Conservation (phyloP, 176 grass and related monocot genomes). For the Zoysia pacifica region DNA sequence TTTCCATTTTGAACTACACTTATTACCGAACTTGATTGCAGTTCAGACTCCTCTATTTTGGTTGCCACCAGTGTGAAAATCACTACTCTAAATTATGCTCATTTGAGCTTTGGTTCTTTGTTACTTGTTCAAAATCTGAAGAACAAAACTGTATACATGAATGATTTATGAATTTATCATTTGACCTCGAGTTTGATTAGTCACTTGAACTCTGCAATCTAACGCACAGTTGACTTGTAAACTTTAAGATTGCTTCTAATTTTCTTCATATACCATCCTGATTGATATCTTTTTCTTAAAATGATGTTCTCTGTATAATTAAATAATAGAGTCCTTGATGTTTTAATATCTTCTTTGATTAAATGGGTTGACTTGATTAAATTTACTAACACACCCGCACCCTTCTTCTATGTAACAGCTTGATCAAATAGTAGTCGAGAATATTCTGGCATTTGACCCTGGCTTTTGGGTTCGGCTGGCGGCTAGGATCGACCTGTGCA, state of each 20-base stretch:
- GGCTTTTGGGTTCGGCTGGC: slow-evolving; percentile 88
- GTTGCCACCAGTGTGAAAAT: not conserved
- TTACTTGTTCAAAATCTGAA: slow-evolving; percentile 8
- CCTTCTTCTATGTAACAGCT: slow-evolving; percentile 58
- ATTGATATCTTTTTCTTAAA: slow-evolving; percentile 4
- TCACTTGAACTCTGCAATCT: slow-evolving; percentile 1
- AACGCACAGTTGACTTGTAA: not conserved
- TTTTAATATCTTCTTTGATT: slow-evolving; percentile 1
- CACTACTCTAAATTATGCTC: not conserved
- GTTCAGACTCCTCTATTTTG: not conserved
- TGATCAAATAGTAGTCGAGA: slow-evolving; percentile 95
- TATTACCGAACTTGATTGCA: slow-evolving; percentile 12
- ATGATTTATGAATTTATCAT: slow-evolving; percentile 2
- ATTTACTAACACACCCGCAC: slow-evolving; percentile 27
- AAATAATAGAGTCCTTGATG: not conserved
- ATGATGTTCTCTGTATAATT: slow-evolving; percentile 16
- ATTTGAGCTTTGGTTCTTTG: not conserved
- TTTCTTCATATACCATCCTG: not conserved
- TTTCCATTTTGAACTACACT: slow-evolving; percentile 10
- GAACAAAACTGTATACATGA: slow-evolving; percentile 5
- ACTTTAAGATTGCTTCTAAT: not conserved
- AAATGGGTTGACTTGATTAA: slow-evolving; percentile 1
- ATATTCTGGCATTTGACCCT: slow-evolving; percentile 73
- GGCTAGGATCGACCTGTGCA: slow-evolving; percentile 77
- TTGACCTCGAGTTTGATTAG: slow-evolving; percentile 14